Evolutionary conservation across 371 early-diverging fungal genomes (phyloP), one percentile per base, ranked within the genome.

Genomic region (Mucor racemosus): DNA sequence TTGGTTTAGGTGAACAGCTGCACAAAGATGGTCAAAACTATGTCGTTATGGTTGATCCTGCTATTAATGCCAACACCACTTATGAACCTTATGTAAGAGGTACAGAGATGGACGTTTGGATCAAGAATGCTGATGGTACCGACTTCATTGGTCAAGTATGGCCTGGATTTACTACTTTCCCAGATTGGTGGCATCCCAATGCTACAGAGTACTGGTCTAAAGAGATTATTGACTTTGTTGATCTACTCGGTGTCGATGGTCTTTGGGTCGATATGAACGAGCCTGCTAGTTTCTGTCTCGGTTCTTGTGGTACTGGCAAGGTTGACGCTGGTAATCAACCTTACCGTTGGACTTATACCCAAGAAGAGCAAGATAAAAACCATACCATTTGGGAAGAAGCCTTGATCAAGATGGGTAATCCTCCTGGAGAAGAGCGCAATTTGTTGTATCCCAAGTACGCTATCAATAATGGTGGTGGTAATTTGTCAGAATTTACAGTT

Each of bases 251-350:
- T 5, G 35, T 87, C 42, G 82, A 88, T 67, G 91, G 91, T 65
- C 60, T 88, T 4, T 90, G 91, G 91, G 88, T 88, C 58, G 90
- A 89, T 69, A 88, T 89, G 89, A 90, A 90, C 64, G 90, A 90
- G 65, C 85, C 84, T 6, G 71, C 88, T 8, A 73, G 78, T 42
- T 88, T 88, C 73, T 74, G 74, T 61, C 41, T 74, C 9, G 74
- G 74, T 0, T 71, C 74, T 38, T 74, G 74, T 17, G 74, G 74
- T 48, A 13, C 64, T 35, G 74, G 74, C 9, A 74, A 70, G 48
- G 10, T 66, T 5, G 64, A 74, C 60, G 70, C 66, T 36, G 70
- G 70, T 36, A 57, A 57, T 1, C 66, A 65, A 19, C 69, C 65
- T 39, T 69, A 69, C 34, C 69, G 65, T 33, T 77, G 78, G 78